phyloP scores from a whole-genome alignment of 345 rosid species.

The Salix caprea region DNA sequence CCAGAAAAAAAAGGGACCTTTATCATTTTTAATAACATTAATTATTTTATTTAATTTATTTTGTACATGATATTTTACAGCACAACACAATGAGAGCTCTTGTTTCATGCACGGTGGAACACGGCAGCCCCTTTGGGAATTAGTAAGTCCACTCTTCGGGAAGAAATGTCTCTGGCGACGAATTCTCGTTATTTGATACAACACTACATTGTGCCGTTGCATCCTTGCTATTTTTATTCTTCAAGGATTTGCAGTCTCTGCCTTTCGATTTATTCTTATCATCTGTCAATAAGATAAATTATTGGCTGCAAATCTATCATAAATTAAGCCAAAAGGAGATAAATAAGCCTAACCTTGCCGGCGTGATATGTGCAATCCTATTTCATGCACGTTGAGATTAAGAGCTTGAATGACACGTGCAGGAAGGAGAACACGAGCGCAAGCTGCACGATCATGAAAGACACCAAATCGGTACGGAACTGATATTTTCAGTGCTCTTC shows the following conservation, averaged over 20 bases:
- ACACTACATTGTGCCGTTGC: conserved; percentile 22
- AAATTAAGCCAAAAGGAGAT: conserved; percentile 19
- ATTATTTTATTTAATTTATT: conserved; percentile 2
- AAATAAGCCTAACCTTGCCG: conserved; percentile 18
- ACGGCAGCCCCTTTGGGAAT: background rate
- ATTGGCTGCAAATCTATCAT: conserved; percentile 13
- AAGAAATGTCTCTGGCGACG: conserved; percentile 57
- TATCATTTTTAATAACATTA: too few species aligned
- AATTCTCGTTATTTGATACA: conserved; percentile 25
- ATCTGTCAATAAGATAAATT: conserved; percentile 14
- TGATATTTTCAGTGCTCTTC: background rate
- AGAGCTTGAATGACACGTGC: conserved; percentile 45
- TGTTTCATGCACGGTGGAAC: conserved; percentile 10
- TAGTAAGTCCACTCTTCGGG: conserved; percentile 83
- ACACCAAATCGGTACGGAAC: background rate
- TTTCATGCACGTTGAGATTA: conserved; percentile 34
- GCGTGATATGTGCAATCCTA: conserved; percentile 30
- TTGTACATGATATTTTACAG: conserved; percentile 1
- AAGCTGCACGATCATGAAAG: conserved; percentile 24
- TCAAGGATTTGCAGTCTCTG: conserved; percentile 22
- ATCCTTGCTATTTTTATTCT: conserved; percentile 19
- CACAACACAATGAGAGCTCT: conserved; percentile 1
- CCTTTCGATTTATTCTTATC: conserved; percentile 20
- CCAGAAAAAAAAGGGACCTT: background rate
- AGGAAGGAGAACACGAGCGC: conserved; percentile 42